Evolutionary conservation across 306 rosid genomes (phyloP).

Genomic region (Calophaca sinica): DNA sequence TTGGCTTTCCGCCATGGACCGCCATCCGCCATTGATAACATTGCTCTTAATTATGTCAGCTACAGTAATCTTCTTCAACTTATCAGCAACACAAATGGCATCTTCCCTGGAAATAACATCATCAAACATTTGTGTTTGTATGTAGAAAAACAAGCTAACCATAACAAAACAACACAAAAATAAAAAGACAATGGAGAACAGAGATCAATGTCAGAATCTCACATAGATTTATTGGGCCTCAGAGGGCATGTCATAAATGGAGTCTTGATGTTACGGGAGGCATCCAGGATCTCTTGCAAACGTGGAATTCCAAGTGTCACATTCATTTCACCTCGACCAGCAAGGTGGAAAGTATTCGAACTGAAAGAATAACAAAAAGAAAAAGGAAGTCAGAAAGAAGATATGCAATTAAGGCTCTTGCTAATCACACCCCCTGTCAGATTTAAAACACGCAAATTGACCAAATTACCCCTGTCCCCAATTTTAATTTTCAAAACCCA

Average conservation of each 20-base stretch:
- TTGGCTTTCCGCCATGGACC: too few relatives aligned
- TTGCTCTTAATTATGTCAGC: slow-evolving; percentile 84
- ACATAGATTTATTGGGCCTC: slow-evolving; percentile 65
- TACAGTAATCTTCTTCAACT: slow-evolving; percentile 82
- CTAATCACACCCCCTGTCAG: too few relatives aligned
- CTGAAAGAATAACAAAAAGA: slow-evolving; percentile 50
- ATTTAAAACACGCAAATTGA: too few relatives aligned
- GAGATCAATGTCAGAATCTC: slow-evolving; percentile 53
- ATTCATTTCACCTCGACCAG: slow-evolving; percentile 97
- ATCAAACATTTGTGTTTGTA: slow-evolving; percentile 9
- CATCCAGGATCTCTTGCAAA: slow-evolving; percentile 88
- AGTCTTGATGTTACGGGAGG: slow-evolving; percentile 76
- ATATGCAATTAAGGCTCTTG: not conserved
- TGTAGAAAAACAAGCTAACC: slow-evolving; percentile 7
- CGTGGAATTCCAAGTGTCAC: slow-evolving; percentile 99
- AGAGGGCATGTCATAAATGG: slow-evolving; percentile 96
- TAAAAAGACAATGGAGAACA: not conserved
- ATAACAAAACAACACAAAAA: not conserved
- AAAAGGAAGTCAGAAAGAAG: not conserved
- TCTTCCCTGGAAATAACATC: slow-evolving; percentile 64
- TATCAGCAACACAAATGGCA: slow-evolving; percentile 70
- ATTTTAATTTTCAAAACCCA: too few relatives aligned
- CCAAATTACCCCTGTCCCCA: too few relatives aligned
- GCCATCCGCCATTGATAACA: too few relatives aligned
- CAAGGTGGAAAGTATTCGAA: slow-evolving; percentile 93